phyloP scores from a whole-genome alignment of 2,329 filamentous ascomycete species.

The Madurella mycetomatis region DNA sequence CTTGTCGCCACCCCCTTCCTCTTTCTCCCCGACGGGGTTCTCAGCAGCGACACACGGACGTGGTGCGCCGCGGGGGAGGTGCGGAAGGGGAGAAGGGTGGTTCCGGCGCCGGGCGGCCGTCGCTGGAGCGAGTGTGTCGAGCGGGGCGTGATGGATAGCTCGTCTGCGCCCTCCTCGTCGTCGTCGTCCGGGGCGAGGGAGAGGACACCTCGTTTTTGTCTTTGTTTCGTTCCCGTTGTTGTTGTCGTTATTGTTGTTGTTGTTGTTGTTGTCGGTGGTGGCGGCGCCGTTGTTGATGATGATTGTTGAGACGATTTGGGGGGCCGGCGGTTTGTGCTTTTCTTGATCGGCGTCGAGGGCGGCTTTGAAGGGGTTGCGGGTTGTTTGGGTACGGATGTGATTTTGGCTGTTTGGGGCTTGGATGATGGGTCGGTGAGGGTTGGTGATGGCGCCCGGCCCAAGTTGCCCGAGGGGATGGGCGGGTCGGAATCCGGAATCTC shows the following conservation, averaged over 20 bases:
- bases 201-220: conserved; percentile 35
- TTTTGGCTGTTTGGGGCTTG: neutral
- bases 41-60: neutral
- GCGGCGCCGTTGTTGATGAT: conserved; percentile 8
- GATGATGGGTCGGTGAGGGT: conserved; percentile 11
- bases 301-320: neutral
- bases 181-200: conserved; percentile 40
- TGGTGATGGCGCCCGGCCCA: conserved; percentile 7
- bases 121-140: conserved; percentile 15
- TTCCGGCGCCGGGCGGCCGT: conserved; percentile 13
- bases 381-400: neutral
- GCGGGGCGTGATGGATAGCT: conserved; percentile 31
- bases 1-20: neutral
- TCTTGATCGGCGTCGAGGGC: neutral
- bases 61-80: conserved; percentile 6
- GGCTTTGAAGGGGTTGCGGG: neutral
- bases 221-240: conserved; percentile 7
- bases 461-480: neutral
- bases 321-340: neutral
- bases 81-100: neutral
- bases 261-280: too few relatives aligned
- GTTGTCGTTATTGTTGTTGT: too few relatives aligned
- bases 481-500: conserved; percentile 3
- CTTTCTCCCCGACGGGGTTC: neutral
- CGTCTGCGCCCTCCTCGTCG: conserved; percentile 37